phyloP scores from a whole-genome alignment of 1,139 yeast genomes.

The Lipomyces yarrowii region DNA sequence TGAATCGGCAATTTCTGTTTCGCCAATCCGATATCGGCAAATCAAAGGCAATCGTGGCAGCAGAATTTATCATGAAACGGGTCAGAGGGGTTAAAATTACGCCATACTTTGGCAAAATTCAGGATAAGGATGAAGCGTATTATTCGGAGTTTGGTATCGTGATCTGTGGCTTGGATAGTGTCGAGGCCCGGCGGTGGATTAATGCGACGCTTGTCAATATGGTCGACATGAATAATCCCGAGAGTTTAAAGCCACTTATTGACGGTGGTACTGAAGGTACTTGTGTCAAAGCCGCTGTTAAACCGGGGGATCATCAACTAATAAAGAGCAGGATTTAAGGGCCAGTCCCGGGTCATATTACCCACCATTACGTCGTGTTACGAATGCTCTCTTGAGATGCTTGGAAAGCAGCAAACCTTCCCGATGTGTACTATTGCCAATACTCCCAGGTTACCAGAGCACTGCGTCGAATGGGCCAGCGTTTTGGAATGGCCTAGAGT shows the following conservation, averaged over 20 bases:
- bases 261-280: constrained; percentile 87
- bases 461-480: constrained; percentile 91
- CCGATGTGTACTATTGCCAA: constrained; percentile 96
- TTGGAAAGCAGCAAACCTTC: constrained; percentile 68
- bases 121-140: constrained; percentile 66
- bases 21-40: constrained; percentile 72
- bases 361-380: constrained; percentile 89
- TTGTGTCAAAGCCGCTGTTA: background rate
- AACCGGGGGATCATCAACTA: background rate
- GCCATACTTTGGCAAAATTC: constrained; percentile 62
- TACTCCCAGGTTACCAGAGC: constrained; percentile 91
- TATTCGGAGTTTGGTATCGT: constrained; percentile 72
- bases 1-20: constrained; percentile 88
- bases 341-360: constrained; percentile 84
- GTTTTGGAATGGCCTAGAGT: constrained; percentile 71
- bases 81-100: constrained; percentile 54
- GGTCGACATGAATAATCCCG: constrained; percentile 56
- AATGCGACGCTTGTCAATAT: constrained; percentile 71
- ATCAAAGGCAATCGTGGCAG: constrained; percentile 82
- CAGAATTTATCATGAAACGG: constrained; percentile 56
- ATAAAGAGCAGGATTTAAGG: constrained; percentile 64
- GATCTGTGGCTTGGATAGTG: constrained; percentile 85
- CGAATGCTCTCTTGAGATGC: constrained; percentile 84
- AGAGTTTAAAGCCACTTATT: constrained; percentile 71
- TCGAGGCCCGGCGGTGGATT: constrained; percentile 91